Base-by-base conservation (phyloP, 1,284 basidiomycete genomes). In the Cryptococcus maquisensis region DNA sequence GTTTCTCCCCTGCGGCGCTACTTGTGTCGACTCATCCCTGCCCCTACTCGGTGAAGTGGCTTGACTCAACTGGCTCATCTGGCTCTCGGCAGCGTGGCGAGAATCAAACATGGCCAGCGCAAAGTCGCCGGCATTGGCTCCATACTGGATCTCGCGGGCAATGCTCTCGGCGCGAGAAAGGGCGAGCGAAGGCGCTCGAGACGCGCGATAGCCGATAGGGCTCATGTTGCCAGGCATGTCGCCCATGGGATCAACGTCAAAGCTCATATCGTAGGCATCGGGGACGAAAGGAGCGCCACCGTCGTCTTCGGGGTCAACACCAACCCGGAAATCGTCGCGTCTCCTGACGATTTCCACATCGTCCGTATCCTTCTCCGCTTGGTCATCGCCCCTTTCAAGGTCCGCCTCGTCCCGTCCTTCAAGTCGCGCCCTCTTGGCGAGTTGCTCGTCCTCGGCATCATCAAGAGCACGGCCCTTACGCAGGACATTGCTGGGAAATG, bases 41-140 rank as follows among this genome's bases (percentile, higher is more conserved):
- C 54, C 16, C 49, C 57, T 50, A 64, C 65, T 16, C 15, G 52
- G 64, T 15, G 64, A 65, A 13, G 67, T 67, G 3, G 56, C 20
- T 23, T 24, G 24, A 16, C 43, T 26, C 12, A 48, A 35, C 54
- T 66, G 62, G 45, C 62, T 62, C 43, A 49, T 26, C 36, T 69
- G 63, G 5, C 47, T 48, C 24, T 55, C 61, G 6, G 57, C 58
- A 73, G 59, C 81, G 78, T 41, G 62, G 48, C 85, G 83, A 40
- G 81, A 77, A 68, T 95, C 93, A 69, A 96, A 96, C 60, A 84
- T 80, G 4, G 86, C 86, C 57, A 96, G 86, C 0, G 87, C 87
- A 68, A 89, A 89, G 32, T 82, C 80, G 20, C 57, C 63, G 16
- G 44, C 43, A n/a, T 55, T 55, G 8, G 57, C 15, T 18, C 61